These are phyloP conservation scores for Geranium brycei DNA, from an alignment of 345 rosid genomes.

Conservation along the genomic window DNA sequence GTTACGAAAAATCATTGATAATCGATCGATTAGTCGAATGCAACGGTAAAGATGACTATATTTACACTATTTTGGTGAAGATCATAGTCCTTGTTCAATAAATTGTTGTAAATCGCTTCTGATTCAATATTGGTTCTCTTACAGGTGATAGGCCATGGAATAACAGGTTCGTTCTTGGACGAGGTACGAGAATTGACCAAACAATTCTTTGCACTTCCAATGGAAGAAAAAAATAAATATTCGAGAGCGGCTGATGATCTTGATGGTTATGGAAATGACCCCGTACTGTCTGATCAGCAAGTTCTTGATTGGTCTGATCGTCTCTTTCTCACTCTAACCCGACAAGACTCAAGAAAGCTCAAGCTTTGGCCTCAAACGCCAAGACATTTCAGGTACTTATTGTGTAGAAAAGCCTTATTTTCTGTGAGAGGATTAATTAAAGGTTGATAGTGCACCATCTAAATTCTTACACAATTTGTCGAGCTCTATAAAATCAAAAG, in stretches of 20 bases:
- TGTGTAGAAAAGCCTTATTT: too few relatives aligned
- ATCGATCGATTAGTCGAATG: too few relatives aligned
- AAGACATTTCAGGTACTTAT: conserved; percentile 14
- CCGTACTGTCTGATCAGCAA: conserved; percentile 19
- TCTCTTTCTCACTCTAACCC: conserved; percentile 18
- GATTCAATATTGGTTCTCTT: neutral
- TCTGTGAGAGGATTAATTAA: too few relatives aligned
- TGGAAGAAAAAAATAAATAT: conserved; percentile 23
- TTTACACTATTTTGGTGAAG: too few relatives aligned
- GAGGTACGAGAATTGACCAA: conserved; percentile 9
- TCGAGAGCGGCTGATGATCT: conserved; percentile 13
- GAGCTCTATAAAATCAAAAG: too few relatives aligned
- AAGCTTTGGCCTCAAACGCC: conserved; percentile 25
- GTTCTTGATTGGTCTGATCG: conserved; percentile 29
- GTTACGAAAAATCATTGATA: too few relatives aligned
- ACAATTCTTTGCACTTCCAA: conserved; percentile 20
- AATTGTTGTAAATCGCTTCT: too few relatives aligned
- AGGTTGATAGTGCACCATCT: too few relatives aligned
- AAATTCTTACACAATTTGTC: too few relatives aligned
- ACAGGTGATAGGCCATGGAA: conserved; percentile 29
- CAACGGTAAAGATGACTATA: too few relatives aligned
- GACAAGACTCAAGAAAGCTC: conserved; percentile 13
- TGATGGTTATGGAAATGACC: conserved; percentile 31
- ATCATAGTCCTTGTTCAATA: too few relatives aligned
- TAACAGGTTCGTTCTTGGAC: conserved; percentile 17